Percentiles rank a stretch among this genome's conserved stretches.
These are phyloP conservation scores for Dictyostelium capitatum DNA, from an alignment of 78 protist genomes.

Conservation along the genomic window DNA sequence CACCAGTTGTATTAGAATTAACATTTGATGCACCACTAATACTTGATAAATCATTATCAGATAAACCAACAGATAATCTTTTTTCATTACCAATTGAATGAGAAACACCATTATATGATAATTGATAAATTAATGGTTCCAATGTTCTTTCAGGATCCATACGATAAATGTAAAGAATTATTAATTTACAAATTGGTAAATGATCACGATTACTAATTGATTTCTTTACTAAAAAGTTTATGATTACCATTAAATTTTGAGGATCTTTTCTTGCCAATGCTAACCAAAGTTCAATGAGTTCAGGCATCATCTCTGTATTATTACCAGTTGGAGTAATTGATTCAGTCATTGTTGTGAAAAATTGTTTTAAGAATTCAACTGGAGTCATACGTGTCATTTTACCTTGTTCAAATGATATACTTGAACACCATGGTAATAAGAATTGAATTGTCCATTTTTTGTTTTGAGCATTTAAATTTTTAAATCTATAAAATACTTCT, in stretches of 20 bases:
- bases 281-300: constrained; percentile 66
- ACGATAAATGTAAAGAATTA: constrained; percentile 52
- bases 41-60: neutral
- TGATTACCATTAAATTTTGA: constrained; percentile 31
- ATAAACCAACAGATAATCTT: constrained; percentile 7
- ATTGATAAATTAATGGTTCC: constrained; percentile 57
- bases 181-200: constrained; percentile 50
- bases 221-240: constrained; percentile 70
- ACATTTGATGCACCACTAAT: neutral
- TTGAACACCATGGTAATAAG: constrained; percentile 66
- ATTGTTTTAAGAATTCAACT: constrained; percentile 26
- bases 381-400: constrained; percentile 35
- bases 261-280: constrained; percentile 45
- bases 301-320: constrained; percentile 49
- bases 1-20: neutral
- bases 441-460: constrained; percentile 62
- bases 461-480: constrained; percentile 11
- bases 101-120: constrained; percentile 43
- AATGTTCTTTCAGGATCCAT: constrained; percentile 37
- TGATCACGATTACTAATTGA: constrained; percentile 34
- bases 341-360: constrained; percentile 19
- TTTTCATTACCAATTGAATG: neutral
- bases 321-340: constrained; percentile 13
- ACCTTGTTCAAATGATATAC: constrained; percentile 20
- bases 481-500: constrained; percentile 56